Conservation (phyloP, 2,329 filamentous ascomycete species). For the Aspergillus tubingensis region DNA sequence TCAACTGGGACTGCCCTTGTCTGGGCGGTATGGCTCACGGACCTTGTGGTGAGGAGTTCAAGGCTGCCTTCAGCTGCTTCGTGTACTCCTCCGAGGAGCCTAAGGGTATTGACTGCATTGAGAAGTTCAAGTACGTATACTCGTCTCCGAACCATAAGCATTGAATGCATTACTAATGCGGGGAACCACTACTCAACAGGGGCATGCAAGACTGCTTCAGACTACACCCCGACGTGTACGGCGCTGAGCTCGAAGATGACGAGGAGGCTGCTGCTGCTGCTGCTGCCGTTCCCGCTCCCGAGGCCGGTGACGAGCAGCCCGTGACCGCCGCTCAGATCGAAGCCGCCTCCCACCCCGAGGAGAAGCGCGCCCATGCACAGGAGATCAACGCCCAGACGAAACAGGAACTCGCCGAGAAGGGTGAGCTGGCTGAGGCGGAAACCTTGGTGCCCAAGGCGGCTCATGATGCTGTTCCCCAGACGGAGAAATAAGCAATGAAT, state of each 20-base stretch:
- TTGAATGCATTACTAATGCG: constrained; percentile 1
- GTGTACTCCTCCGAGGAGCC: constrained; percentile 93
- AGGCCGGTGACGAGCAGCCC: constrained; percentile 19
- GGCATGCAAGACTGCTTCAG: constrained; percentile 98
- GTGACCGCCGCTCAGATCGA: constrained; percentile 28
- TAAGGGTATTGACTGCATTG: constrained; percentile 96
- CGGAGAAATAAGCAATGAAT: constrained; percentile 20
- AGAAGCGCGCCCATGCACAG: constrained; percentile 28
- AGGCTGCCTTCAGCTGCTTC: constrained; percentile 95
- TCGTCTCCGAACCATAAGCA: not conserved
- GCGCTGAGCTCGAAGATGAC: constrained; percentile 80
- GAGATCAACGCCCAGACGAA: constrained; percentile 28
- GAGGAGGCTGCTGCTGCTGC: constrained; percentile 45
- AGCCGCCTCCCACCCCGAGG: constrained; percentile 26
- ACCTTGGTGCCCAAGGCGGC: constrained; percentile 52
- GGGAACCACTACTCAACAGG: constrained; percentile 51
- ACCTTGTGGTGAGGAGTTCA: constrained; percentile 94
- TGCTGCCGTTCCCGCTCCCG: constrained; percentile 31
- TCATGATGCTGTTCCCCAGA: constrained; percentile 42
- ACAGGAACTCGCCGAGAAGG: constrained; percentile 21
- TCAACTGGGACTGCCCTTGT: constrained; percentile 99
- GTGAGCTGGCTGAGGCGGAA: constrained; percentile 44
- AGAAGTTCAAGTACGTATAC: constrained; percentile 85
- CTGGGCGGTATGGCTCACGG: constrained; percentile 95
- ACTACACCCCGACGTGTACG: constrained; percentile 88